phyloP scores from a whole-genome alignment of 176 grass and related monocot genomes.

The Canna indica region DNA sequence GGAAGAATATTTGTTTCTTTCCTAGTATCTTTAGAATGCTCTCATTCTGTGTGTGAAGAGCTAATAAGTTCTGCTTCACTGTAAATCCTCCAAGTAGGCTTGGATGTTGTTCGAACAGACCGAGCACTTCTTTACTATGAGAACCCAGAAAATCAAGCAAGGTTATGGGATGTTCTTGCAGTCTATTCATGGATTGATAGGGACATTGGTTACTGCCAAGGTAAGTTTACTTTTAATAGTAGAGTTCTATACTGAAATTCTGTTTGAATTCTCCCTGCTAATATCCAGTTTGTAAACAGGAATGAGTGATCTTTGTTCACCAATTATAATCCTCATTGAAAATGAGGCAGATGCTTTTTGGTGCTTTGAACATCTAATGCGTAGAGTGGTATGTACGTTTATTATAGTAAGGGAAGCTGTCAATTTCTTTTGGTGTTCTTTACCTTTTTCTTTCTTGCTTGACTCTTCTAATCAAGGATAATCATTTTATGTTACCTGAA shows the following conservation, averaged over 20 bases:
- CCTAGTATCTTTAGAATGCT: not conserved
- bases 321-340: constrained; percentile 80
- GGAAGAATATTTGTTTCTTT: not conserved
- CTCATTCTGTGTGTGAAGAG: not conserved
- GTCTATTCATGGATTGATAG: constrained; percentile 93
- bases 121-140: constrained; percentile 85
- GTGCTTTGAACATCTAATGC: constrained; percentile 98
- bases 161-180: constrained; percentile 85
- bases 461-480: too few relatives aligned
- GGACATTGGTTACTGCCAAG: constrained; percentile 95
- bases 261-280: not conserved
- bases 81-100: constrained; percentile 34
- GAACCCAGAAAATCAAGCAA: constrained; percentile 52
- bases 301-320: constrained; percentile 99
- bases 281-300: constrained; percentile 38
- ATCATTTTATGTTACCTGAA: too few relatives aligned
- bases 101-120: constrained; percentile 92
- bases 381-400: constrained; percentile 57
- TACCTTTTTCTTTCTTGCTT: too few relatives aligned
- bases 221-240: constrained; percentile 25
- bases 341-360: constrained; percentile 98
- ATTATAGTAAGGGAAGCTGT: not conserved
- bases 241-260: not conserved
- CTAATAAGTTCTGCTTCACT: not conserved
- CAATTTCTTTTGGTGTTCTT: constrained; percentile 7